These are phyloP conservation scores for Ogataea thermomethanolica DNA, from an alignment of 805 yeast genomes.

Conservation along the genomic window DNA sequence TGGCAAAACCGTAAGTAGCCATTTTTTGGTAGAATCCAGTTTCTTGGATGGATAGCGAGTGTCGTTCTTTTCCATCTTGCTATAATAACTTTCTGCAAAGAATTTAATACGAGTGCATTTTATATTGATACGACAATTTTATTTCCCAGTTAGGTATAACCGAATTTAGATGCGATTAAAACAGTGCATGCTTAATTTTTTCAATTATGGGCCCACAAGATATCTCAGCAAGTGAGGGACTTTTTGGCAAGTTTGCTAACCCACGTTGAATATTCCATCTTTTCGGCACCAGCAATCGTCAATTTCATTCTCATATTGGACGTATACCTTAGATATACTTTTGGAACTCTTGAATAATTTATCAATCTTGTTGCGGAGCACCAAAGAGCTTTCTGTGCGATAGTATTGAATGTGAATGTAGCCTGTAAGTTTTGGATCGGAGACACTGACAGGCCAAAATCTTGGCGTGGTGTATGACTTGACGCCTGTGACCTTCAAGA, in stretches of 20 bases:
- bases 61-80: no score
- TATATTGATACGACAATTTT: no score
- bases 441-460: slow-evolving; percentile 70
- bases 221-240: background rate
- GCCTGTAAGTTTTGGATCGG: slow-evolving; percentile 51
- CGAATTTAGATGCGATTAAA: no score
- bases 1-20: no score
- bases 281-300: slow-evolving; percentile 40
- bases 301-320: slow-evolving; percentile 36
- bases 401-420: slow-evolving; percentile 76
- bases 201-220: no score
- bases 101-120: no score
- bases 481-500: slow-evolving; percentile 72
- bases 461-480: slow-evolving; percentile 84
- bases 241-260: background rate
- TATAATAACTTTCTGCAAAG: no score
- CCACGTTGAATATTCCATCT: slow-evolving; percentile 28
- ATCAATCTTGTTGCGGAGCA: slow-evolving; percentile 28
- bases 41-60: no score
- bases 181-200: no score
- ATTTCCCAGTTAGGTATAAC: no score
- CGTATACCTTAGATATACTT: slow-evolving; percentile 25
- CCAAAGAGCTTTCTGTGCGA: slow-evolving; percentile 33
- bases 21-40: no score
- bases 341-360: slow-evolving; percentile 23